These are phyloP conservation scores for Zalaria obscura DNA, from an alignment of 2,329 filamentous ascomycete species.

Conservation along the genomic window DNA sequence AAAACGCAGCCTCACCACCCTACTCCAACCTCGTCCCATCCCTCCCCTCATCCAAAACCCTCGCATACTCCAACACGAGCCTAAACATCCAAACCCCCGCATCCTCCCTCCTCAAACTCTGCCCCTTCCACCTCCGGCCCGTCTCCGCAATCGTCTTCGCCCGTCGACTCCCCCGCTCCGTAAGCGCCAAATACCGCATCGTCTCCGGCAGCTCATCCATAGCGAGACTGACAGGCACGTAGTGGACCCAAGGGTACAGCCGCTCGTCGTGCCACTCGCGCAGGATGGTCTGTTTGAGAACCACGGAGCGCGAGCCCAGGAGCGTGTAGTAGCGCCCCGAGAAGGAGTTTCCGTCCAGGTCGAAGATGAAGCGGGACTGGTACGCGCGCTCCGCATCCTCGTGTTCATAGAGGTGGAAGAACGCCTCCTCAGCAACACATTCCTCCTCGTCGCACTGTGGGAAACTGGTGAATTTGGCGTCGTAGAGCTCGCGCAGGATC, in stretches of 20 bases:
- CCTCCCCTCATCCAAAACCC: background rate
- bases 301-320: constrained; percentile 31
- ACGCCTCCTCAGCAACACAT: constrained; percentile 15
- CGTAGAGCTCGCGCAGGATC: constrained; percentile 27
- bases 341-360: constrained; percentile 43
- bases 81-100: background rate
- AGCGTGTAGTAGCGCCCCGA: constrained; percentile 40
- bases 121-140: constrained; percentile 6
- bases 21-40: background rate
- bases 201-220: constrained; percentile 40
- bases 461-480: constrained; percentile 32
- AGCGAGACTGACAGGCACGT: constrained; percentile 37
- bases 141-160: constrained; percentile 7
- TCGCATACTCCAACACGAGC: background rate
- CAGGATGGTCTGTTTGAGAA: constrained; percentile 39
- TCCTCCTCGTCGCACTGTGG: constrained; percentile 27
- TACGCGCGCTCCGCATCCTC: background rate
- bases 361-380: constrained; percentile 30
- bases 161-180: constrained; percentile 6
- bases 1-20: too few species aligned
- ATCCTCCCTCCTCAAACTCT: constrained; percentile 6
- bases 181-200: constrained; percentile 28
- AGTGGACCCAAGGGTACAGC: constrained; percentile 42
- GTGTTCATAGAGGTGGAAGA: constrained; percentile 6
- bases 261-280: constrained; percentile 46